Evolutionary conservation across 345 rosid species (phyloP), one percentile per base, ranked within the genome.

Genomic region (Adansonia digitata): DNA sequence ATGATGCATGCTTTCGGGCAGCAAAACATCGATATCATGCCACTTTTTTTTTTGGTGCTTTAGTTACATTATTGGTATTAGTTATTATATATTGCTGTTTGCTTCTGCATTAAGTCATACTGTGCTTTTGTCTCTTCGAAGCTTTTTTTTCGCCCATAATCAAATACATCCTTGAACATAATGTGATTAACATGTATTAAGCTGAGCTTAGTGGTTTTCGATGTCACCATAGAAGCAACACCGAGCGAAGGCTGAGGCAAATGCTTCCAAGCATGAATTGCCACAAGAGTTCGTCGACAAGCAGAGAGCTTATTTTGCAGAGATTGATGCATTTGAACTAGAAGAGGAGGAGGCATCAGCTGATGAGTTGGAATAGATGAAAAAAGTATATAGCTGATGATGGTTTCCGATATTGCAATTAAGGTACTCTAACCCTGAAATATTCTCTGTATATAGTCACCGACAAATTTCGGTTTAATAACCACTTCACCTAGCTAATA

Each of bases 281-380:
- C 24, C 75, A 31, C 75, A 39, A 2, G 65, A 72, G 55, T 72
- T 72, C 62, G 56, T 72, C 18, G 49, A 72, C 52, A 26, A 39
- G 57, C 73, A 49, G 59, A 69, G 8, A 27, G 59, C 57, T 5
- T 70, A 51, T 51, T 70, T 70, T 51, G 74, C 59, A 1, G 51
- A 55, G n/a, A 13, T 71, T 8, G 64, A 37, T 71, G 22, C 74
- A 53, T 71, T 71, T 55, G 29, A 53, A 13, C 48, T 51, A 42
- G 40, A 51, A 49, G 61, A 70, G 74, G 71, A 67, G 49, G 45
- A 17, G 61, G 74, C 42, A 22, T 70, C 74, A 7, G 13, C 31
- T 51, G 59, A 69, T 49, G 73, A 69, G 13, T 70, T 31, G 59
- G 74, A 70, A 20, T 70, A 42, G 29, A 20, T 65, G 49, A 1